phyloP scores from a whole-genome alignment of 345 rosid species.

The Euphorbia lathyris region DNA sequence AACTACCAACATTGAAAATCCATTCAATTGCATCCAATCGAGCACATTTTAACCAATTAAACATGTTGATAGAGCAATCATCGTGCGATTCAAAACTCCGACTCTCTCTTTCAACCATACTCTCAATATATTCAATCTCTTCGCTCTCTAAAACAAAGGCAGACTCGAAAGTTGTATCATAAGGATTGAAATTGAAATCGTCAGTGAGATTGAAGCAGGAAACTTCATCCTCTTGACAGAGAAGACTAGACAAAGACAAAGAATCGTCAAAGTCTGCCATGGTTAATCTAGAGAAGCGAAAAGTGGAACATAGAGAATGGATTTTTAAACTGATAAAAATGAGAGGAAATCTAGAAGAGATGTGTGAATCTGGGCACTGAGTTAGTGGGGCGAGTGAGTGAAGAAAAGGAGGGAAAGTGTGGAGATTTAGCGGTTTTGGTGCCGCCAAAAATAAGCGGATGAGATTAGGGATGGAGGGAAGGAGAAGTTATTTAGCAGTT shows the following conservation, averaged over 20 bases:
- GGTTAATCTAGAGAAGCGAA: not conserved
- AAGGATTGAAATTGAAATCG: conserved; percentile 19
- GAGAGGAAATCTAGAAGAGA: conserved; percentile 21
- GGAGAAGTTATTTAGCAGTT: conserved; percentile 54
- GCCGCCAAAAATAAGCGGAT: conserved; percentile 85
- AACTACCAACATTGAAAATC: conserved; percentile 58
- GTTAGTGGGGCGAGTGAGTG: conserved; percentile 9
- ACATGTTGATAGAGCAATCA: conserved; percentile 8
- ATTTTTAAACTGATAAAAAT: conserved; percentile 19
- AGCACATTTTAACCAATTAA: conserved; percentile 36
- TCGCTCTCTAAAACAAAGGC: conserved; percentile 28
- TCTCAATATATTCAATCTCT: conserved; percentile 37
- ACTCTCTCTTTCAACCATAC: conserved; percentile 37
- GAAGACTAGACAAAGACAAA: conserved; percentile 43
- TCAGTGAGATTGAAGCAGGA: conserved; percentile 27
- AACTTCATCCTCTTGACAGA: conserved; percentile 51
- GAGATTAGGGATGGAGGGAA: conserved; percentile 37
- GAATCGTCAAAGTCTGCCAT: conserved; percentile 35
- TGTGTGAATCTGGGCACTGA: conserved; percentile 3
- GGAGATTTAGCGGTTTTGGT: conserved; percentile 52
- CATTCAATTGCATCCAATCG: conserved; percentile 70
- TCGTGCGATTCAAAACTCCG: conserved; percentile 3
- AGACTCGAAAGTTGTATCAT: not conserved
- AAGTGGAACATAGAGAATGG: conserved; percentile 24
- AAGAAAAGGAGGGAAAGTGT: conserved; percentile 13